Conservation (phyloP, 805 yeast genomes). For the Peterozyma xylosa region DNA sequence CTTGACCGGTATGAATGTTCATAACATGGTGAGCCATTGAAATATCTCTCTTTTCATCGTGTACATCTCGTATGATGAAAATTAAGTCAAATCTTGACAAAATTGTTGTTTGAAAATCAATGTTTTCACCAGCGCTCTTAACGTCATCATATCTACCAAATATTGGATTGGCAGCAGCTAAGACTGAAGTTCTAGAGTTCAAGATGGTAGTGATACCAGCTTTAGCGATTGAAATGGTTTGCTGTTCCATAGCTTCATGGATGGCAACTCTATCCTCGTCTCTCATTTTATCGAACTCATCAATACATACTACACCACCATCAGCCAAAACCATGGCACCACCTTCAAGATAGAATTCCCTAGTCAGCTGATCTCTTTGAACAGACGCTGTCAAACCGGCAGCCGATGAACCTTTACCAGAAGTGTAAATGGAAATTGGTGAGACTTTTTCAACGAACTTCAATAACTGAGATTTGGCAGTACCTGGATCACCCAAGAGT, state of each 20-base stretch:
- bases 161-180: constrained; percentile 97
- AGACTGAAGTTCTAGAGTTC: constrained; percentile 91
- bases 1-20: constrained; percentile 85
- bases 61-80: constrained; percentile 93
- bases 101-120: constrained; percentile 95
- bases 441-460: constrained; percentile 93
- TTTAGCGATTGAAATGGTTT: constrained; percentile 95
- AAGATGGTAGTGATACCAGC: constrained; percentile 98
- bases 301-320: constrained; percentile 98
- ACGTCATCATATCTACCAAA: constrained; percentile 95
- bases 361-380: constrained; percentile 79
- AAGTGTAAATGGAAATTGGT: constrained; percentile 92
- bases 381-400: constrained; percentile 99
- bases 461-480: constrained; percentile 93
- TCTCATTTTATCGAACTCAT: constrained; percentile 98
- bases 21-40: constrained; percentile 92
- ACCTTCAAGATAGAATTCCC: constrained; percentile 95
- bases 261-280: constrained; percentile 98
- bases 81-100: constrained; percentile 98
- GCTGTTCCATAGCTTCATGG: constrained; percentile 99
- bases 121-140: constrained; percentile 95
- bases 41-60: constrained; percentile 76
- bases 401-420: constrained; percentile 99
- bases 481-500: constrained; percentile 96
- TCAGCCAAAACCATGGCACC: constrained; percentile 99